These are phyloP conservation scores for Scalesia atractyloides DNA, from an alignment of 129 eudicot species.

Conservation along the genomic window DNA sequence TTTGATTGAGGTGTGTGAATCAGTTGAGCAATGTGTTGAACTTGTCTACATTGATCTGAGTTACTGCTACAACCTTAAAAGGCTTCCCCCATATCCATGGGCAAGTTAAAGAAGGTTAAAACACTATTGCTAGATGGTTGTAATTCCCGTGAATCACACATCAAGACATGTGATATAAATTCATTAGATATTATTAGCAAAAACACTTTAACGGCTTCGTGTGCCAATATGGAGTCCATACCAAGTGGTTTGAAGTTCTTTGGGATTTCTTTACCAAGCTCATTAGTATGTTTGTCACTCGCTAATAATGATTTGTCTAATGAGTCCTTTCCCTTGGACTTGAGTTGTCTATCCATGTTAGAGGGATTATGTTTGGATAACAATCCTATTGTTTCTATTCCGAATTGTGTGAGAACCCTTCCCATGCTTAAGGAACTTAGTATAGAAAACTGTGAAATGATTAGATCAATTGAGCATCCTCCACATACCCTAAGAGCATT, in stretches of 20 bases:
- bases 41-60: slow-evolving; percentile 32
- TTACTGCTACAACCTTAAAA: slow-evolving; percentile 19
- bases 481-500: background rate
- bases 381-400: slow-evolving; percentile 11
- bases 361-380: background rate
- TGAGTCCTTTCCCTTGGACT: slow-evolving; percentile 17
- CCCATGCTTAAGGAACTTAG: slow-evolving; percentile 2
- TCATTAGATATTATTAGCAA: no score
- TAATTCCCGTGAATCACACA: background rate
- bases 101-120: slow-evolving; percentile 20
- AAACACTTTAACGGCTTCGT: no score
- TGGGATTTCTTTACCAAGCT: background rate
- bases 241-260: background rate
- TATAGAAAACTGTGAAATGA: background rate
- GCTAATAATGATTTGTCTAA: slow-evolving; percentile 3
- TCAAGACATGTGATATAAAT: no score
- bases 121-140: slow-evolving; percentile 34
- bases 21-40: slow-evolving; percentile 13
- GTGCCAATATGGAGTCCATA: no score
- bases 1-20: slow-evolving; percentile 27
- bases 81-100: no score
- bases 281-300: slow-evolving; percentile 7
- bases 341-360: slow-evolving; percentile 12
- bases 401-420: slow-evolving; percentile 12
- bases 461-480: slow-evolving; percentile 9